These are phyloP conservation scores for Torulaspora microellipsoides DNA, from an alignment of 805 yeast species.

Conservation along the genomic window DNA sequence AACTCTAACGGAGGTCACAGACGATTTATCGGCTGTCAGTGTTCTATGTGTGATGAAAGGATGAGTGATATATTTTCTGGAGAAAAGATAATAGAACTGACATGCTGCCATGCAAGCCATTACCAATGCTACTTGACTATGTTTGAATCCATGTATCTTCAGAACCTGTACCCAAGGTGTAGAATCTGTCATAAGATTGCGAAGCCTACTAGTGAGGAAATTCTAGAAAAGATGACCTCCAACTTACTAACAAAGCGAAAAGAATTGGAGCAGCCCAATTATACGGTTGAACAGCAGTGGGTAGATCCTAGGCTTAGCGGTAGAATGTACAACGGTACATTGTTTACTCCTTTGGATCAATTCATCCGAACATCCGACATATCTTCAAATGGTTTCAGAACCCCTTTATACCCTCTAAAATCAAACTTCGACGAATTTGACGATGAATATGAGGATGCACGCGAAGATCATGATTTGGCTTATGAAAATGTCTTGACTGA, in stretches of 20 bases:
- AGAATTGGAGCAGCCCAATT: background rate
- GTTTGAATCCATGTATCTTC: conserved; percentile 18
- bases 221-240: conserved; percentile 26
- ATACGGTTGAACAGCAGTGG: conserved; percentile 18
- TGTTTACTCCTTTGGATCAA: conserved; percentile 30
- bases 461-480: background rate
- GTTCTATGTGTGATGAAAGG: conserved; percentile 45
- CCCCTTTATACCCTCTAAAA: conserved; percentile 4
- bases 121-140: conserved; percentile 39
- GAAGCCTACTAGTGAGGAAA: conserved; percentile 30
- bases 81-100: conserved; percentile 40
- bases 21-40: conserved; percentile 29
- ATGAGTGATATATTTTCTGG: conserved; percentile 38
- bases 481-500: background rate
- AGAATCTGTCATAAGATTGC: conserved; percentile 22
- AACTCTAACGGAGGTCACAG: conserved; percentile 19
- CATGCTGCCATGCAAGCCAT: conserved; percentile 44
- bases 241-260: conserved; percentile 12
- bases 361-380: conserved; percentile 30
- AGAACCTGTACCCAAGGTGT: conserved; percentile 26
- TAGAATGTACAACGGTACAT: conserved; percentile 7
- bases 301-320: conserved; percentile 15
- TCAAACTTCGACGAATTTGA: background rate
- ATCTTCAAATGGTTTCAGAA: conserved; percentile 27
- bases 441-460: background rate